Evolutionary conservation across 108 stramenopile species (phyloP), one percentile per base, ranked within the genome.

Genomic region (Aurantiochytrium sp.): DNA sequence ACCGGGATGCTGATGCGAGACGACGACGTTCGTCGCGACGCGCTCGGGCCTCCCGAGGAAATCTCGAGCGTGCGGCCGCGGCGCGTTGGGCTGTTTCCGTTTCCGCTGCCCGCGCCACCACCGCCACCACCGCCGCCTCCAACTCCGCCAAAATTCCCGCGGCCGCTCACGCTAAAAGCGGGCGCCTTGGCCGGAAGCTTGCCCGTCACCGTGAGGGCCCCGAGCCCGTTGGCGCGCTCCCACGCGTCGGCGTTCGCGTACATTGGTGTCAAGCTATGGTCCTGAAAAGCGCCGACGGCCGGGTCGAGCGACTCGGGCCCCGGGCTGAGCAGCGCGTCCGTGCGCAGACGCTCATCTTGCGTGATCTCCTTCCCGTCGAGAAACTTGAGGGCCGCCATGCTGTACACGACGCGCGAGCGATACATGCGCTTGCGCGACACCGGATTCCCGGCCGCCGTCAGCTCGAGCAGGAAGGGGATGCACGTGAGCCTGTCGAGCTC

Each of bases 381-480:
- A 27, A 54, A 65, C 39, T 48, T 37, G 30, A 89, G 68, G 4
- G 68, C 27, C 52, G 68, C 52, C 37, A 89, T 21, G 22, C 21
- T 32, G n/a, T 19, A 30, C 24, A 89, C 36, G 32, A 68, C 45
- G 31, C 52, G 22, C 0, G 86, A 30, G 8, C 89, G 55, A 55
- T 87, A 89, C 32, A 87, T 87, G 12, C 69, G 68, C 89, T 87
- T 87, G 8, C 89, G 37, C 1, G 87, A 21, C 34, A 89, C 87
- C 10, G 89, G 89, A 54, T 89, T 89, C 39, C 42, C 39, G 22
- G 48, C 53, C 36, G 87, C n/a, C 30, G 8, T 41, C 48, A 68
- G 86, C 27, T 65, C 86, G 17, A 37, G 19, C 17, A 87, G 41
- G 37, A 55, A 73, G 3, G 87, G 68, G 12, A 89, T 36, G 15